Evolutionary conservation across 2,329 filamentous ascomycete genomes (phyloP).

Genomic region (Scorias spongiosa): DNA sequence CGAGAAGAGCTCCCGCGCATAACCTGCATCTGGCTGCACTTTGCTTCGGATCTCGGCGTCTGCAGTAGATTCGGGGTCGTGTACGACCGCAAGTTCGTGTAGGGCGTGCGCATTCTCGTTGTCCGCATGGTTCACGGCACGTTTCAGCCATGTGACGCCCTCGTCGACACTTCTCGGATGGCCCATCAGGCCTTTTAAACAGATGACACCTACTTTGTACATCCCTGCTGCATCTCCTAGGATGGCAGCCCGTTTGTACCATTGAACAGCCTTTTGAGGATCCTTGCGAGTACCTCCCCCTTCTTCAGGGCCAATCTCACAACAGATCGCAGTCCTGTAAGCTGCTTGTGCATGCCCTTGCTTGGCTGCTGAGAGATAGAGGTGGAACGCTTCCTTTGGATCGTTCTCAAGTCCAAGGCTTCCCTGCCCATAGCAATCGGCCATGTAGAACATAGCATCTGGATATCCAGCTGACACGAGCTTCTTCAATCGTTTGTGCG

Average conservation of each 20-base stretch:
- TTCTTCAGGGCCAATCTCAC: conserved; percentile 87
- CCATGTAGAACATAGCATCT: conserved; percentile 87
- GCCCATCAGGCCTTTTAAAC: conserved; percentile 83
- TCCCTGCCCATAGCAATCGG: conserved; percentile 76
- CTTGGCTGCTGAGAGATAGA: conserved; percentile 92
- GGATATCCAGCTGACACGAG: conserved; percentile 56
- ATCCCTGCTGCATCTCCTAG: conserved; percentile 85
- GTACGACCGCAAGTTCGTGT: conserved; percentile 62
- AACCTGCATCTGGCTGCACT: conserved; percentile 65
- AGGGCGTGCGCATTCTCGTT: conserved; percentile 85
- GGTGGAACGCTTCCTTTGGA: conserved; percentile 77
- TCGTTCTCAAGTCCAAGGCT: conserved; percentile 65
- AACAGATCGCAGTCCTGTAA: conserved; percentile 91
- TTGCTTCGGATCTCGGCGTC: conserved; percentile 43
- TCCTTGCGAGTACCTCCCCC: conserved; percentile 86
- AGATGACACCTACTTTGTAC: conserved; percentile 97
- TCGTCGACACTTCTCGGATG: conserved; percentile 71
- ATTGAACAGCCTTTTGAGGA: conserved; percentile 86
- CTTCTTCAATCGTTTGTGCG: conserved; percentile 84
- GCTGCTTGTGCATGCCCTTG: conserved; percentile 71
- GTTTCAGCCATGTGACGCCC: conserved; percentile 81
- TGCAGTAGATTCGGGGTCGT: conserved; percentile 44
- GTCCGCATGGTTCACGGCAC: conserved; percentile 78
- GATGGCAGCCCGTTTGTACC: conserved; percentile 87
- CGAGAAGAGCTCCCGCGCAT: conserved; percentile 67